Evolutionary conservation across 2,329 filamentous ascomycete genomes (phyloP).

Genomic region (Zasmidium angulare): DNA sequence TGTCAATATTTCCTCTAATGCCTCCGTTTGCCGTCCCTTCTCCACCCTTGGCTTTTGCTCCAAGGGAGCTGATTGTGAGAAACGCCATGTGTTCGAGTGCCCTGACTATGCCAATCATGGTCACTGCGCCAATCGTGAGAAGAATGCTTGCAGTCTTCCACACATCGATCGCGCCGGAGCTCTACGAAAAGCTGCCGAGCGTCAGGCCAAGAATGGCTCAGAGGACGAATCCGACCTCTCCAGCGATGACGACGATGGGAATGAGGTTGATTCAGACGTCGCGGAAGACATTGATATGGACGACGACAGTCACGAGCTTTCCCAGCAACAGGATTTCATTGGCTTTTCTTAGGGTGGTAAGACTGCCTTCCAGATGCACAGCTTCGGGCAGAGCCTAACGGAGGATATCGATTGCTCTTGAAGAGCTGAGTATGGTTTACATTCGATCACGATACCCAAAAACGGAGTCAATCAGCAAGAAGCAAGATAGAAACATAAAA

Average conservation of each 20-base stretch:
- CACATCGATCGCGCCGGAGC: constrained; percentile 88
- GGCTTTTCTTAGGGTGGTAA: constrained; percentile 33
- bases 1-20: constrained; percentile 71
- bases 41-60: constrained; percentile 86
- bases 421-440: neutral
- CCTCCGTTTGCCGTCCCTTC: constrained; percentile 80
- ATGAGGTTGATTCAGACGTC: constrained; percentile 67
- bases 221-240: constrained; percentile 59
- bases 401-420: neutral
- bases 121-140: constrained; percentile 67
- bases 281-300: constrained; percentile 46
- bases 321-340: constrained; percentile 56
- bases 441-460: constrained; percentile 9
- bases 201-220: constrained; percentile 38
- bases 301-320: constrained; percentile 48
- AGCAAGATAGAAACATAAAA: neutral
- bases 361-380: neutral
- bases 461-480: neutral
- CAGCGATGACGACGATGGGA: constrained; percentile 70
- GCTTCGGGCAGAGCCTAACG: neutral
- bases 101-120: constrained; percentile 93
- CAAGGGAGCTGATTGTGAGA: constrained; percentile 71
- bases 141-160: constrained; percentile 70
- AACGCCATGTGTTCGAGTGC: constrained; percentile 84
- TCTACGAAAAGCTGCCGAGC: constrained; percentile 60